phyloP scores from a whole-genome alignment of 805 yeast species.

The Candida arabinofermentans region DNA sequence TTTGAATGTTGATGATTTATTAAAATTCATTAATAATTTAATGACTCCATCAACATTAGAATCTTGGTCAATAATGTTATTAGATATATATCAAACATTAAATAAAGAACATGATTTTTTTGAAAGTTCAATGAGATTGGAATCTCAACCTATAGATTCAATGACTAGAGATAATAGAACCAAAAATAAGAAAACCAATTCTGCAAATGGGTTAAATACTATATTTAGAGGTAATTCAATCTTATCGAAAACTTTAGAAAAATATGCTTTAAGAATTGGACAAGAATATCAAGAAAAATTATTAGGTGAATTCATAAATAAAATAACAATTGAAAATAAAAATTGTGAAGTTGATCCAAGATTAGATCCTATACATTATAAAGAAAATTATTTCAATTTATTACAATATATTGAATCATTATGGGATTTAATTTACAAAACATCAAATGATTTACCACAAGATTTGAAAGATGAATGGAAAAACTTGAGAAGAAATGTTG shows the following conservation, averaged over 20 bases:
- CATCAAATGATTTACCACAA: slow-evolving; percentile 72
- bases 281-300: slow-evolving; percentile 71
- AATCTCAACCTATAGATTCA: slow-evolving; percentile 48
- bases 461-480: slow-evolving; percentile 62
- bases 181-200: no score
- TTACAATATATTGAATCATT: slow-evolving; percentile 42
- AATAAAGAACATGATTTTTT: slow-evolving; percentile 73
- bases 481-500: slow-evolving; percentile 60
- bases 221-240: slow-evolving; percentile 84
- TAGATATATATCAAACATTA: slow-evolving; percentile 72
- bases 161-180: slow-evolving; percentile 40
- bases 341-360: slow-evolving; percentile 81
- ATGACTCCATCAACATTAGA: slow-evolving; percentile 39
- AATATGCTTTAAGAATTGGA: slow-evolving; percentile 72
- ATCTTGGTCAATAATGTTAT: slow-evolving; percentile 51
- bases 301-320: slow-evolving; percentile 63
- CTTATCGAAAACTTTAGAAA: slow-evolving; percentile 76
- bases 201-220: slow-evolving; percentile 54
- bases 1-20: slow-evolving; percentile 49
- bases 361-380: slow-evolving; percentile 31
- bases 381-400: slow-evolving; percentile 37
- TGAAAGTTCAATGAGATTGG: slow-evolving; percentile 60
- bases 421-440: slow-evolving; percentile 62
- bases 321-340: slow-evolving; percentile 44
- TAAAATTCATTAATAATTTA: slow-evolving; percentile 40